A percentile compares a stretch with the other conserved stretches of the same genome.
These are phyloP conservation scores for Mycogone perniciosa DNA, from an alignment of 2,329 filamentous ascomycete genomes.

Conservation along the genomic window DNA sequence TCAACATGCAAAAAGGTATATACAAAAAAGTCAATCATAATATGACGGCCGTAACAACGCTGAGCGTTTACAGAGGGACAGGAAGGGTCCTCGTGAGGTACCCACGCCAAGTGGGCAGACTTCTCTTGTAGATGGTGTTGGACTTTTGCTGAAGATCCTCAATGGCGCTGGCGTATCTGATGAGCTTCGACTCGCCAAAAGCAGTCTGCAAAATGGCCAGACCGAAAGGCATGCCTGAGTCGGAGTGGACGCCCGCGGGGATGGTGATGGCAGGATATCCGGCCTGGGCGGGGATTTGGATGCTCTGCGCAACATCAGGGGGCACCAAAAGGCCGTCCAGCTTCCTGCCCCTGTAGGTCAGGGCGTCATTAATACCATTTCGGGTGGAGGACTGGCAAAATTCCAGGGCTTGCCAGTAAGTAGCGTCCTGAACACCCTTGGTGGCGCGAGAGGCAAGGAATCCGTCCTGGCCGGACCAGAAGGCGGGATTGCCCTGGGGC, in stretches of 20 bases:
- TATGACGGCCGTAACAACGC: not conserved
- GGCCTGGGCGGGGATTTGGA: constrained; percentile 67
- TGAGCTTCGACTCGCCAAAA: constrained; percentile 50
- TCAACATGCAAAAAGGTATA: not conserved
- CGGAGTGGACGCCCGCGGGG: constrained; percentile 52
- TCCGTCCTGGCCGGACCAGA: constrained; percentile 63
- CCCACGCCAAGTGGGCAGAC: constrained; percentile 45
- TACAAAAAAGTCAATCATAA: constrained; percentile 6
- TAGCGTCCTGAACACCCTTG: constrained; percentile 55
- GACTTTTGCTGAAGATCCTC: constrained; percentile 48
- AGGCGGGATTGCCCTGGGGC: constrained; percentile 51
- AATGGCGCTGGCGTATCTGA: constrained; percentile 58
- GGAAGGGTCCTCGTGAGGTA: constrained; percentile 43
- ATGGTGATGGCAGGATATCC: constrained; percentile 68
- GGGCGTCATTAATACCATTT: constrained; percentile 63
- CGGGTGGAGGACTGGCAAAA: constrained; percentile 56
- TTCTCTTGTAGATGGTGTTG: constrained; percentile 40
- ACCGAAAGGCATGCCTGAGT: constrained; percentile 55
- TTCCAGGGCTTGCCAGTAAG: constrained; percentile 58
- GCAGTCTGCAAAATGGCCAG: constrained; percentile 54
- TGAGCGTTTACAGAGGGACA: constrained; percentile 21
- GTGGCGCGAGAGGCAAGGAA: constrained; percentile 58
- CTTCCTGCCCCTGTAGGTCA: constrained; percentile 39
- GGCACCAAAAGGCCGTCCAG: constrained; percentile 63
- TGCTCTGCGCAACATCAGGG: constrained; percentile 59